Base-by-base conservation (phyloP, 345 rosid genomes). In the Hevea brasiliensis region DNA sequence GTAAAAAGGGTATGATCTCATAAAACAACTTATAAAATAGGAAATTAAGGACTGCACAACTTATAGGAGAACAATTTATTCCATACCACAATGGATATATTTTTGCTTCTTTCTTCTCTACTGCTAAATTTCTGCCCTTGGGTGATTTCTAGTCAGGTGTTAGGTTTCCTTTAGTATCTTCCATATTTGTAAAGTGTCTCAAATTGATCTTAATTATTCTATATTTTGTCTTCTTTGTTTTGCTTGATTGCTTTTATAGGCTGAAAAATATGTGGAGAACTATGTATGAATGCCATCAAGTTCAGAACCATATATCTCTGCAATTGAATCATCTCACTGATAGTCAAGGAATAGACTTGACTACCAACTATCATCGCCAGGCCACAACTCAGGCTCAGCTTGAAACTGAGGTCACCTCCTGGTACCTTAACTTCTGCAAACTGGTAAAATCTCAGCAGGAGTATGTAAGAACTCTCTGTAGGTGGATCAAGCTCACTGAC, bases 321-420 rank as follows among this genome's bases (percentile, higher is more conserved):
- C 88, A 87, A 45, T 69, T 94, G 79, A 88, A 85, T 83, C 85
- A 86, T 79, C 82, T 92, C 58, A 65, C 77, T 40, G 89, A 84
- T 68, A 58, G 76, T 73, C 85, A 84, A 72, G 72, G 21, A 72
- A 51, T 80, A 67, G 90, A 86, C 72, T 80, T 83, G 60, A 84
- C 90, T 74, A 85, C 96, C 7, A 93, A 88, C 68, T 80, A 78
- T 81, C 97, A 85, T 81, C 90, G 83, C 45, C 87, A 81, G 53
- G 98, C 98, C 15, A 89, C 89, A 41, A 79, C 81, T 71, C 96
- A 94, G 83, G 79, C 81, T 71, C 96, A 94, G 83, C 94, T 94
- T 63, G 88, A 87, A 82, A 64, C 84, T 4, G 98, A 92, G 88
- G 88, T 90, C 67, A 79, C 81, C 58, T 79, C 85, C 77, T 94